A percentile compares a stretch with the other conserved stretches of the same genome.
These are phyloP conservation scores for Elsinoe batatas DNA, from an alignment of 2,329 filamentous ascomycete species.

Conservation along the genomic window DNA sequence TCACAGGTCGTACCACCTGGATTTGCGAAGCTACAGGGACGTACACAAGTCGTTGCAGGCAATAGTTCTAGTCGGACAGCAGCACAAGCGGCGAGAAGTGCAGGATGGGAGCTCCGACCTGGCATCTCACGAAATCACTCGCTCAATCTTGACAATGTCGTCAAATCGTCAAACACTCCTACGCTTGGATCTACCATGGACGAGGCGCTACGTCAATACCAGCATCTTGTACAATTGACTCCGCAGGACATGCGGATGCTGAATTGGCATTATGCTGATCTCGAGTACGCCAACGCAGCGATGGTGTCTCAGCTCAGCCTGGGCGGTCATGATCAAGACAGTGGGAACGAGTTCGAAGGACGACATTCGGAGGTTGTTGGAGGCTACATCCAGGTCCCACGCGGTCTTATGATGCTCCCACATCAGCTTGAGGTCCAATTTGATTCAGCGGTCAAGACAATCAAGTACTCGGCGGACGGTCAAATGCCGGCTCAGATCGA, in stretches of 20 bases:
- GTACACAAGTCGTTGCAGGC: conserved; percentile 60
- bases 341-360: conserved; percentile 94
- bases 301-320: conserved; percentile 82
- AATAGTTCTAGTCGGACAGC: conserved; percentile 61
- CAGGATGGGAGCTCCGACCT: conserved; percentile 71
- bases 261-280: conserved; percentile 97
- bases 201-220: conserved; percentile 81
- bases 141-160: conserved; percentile 59
- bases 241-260: conserved; percentile 81
- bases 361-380: conserved; percentile 88
- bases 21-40: conserved; percentile 56
- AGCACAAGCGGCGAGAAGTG: conserved; percentile 62
- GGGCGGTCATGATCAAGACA: conserved; percentile 90
- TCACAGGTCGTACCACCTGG: conserved; percentile 32
- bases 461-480: conserved; percentile 48
- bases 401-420: conserved; percentile 71
- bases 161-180: conserved; percentile 50
- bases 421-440: conserved; percentile 67
- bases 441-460: conserved; percentile 60
- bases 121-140: conserved; percentile 53
- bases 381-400: conserved; percentile 87
- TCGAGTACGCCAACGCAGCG: conserved; percentile 93
- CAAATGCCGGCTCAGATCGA: conserved; percentile 49
- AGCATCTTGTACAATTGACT: conserved; percentile 68
- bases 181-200: conserved; percentile 89